phyloP scores from a whole-genome alignment of 176 grass and related monocot genomes.

The Pharus latifolius region DNA sequence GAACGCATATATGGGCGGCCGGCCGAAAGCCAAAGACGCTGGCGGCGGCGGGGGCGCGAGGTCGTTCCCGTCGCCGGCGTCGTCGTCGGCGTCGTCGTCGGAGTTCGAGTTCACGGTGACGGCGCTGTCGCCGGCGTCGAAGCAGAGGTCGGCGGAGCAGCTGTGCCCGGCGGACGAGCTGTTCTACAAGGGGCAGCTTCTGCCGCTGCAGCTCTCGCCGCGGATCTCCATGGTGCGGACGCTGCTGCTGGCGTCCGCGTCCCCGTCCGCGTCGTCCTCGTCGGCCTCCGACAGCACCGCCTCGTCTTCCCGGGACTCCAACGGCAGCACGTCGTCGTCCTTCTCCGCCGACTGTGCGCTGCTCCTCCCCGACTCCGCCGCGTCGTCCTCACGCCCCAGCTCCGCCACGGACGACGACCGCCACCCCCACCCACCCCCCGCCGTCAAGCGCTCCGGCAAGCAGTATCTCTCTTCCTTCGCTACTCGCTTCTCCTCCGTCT shows the following conservation, averaged over 20 bases:
- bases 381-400: constrained; percentile 79
- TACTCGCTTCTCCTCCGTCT: constrained; percentile 92
- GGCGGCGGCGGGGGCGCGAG: constrained; percentile 18
- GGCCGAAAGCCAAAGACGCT: constrained; percentile 20
- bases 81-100: constrained; percentile 75
- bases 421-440: constrained; percentile 14
- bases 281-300: constrained; percentile 44
- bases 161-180: constrained; percentile 94
- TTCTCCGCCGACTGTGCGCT: constrained; percentile 50
- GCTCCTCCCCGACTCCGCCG: constrained; percentile 49
- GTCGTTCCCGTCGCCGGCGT: constrained; percentile 62
- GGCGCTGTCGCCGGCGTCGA: constrained; percentile 70
- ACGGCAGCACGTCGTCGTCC: constrained; percentile 70
- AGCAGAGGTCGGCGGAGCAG: constrained; percentile 51
- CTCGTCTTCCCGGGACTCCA: constrained; percentile 43
- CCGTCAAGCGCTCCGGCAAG: constrained; percentile 44
- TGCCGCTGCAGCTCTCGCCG: constrained; percentile 88
- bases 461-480: constrained; percentile 84
- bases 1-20: constrained; percentile 25
- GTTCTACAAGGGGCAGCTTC: constrained; percentile 96
- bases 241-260: constrained; percentile 71
- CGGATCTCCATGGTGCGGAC: constrained; percentile 96
- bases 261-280: constrained; percentile 66
- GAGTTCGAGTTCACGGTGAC: constrained; percentile 98
- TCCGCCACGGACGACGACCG: constrained; percentile 82